Percentiles rank a stretch among this genome's conserved stretches.
Conservation (phyloP, 345 rosid species). For the Boechera retrofracta region DNA sequence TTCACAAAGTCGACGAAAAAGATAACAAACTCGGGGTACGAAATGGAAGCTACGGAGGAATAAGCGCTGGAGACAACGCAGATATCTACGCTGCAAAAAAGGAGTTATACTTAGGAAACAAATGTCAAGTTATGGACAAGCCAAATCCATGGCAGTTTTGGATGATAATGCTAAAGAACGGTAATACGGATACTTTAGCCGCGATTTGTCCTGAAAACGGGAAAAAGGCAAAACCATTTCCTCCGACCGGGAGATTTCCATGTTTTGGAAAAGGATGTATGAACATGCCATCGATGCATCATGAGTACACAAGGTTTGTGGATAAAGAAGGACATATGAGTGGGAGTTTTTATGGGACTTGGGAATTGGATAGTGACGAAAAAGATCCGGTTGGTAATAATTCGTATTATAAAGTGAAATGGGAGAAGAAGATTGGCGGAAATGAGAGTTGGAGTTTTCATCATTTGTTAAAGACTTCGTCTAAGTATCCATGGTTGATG, state of each 20-base stretch:
- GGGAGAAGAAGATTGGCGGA: constrained; percentile 58
- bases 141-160: constrained; percentile 75
- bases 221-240: constrained; percentile 52
- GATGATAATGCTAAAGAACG: constrained; percentile 73
- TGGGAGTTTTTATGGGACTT: constrained; percentile 65
- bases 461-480: constrained; percentile 60
- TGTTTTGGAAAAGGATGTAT: constrained; percentile 74
- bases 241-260: constrained; percentile 55
- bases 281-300: constrained; percentile 68
- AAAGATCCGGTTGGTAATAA: constrained; percentile 33
- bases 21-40: constrained; percentile 61
- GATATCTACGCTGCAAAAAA: constrained; percentile 62
- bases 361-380: constrained; percentile 63
- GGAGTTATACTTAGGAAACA: constrained; percentile 64
- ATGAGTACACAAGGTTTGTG: constrained; percentile 54
- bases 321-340: constrained; percentile 44
- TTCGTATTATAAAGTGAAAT: constrained; percentile 54
- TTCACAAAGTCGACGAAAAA: constrained; percentile 59
- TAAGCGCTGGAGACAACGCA: constrained; percentile 43
- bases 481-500: constrained; percentile 72
- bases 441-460: constrained; percentile 64
- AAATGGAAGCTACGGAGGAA: constrained; percentile 50
- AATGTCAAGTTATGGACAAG: constrained; percentile 59
- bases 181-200: constrained; percentile 62
- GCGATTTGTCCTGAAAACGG: constrained; percentile 69